phyloP scores from a whole-genome alignment of 371 early-diverging fungal species.

The Mucor racemosus region DNA sequence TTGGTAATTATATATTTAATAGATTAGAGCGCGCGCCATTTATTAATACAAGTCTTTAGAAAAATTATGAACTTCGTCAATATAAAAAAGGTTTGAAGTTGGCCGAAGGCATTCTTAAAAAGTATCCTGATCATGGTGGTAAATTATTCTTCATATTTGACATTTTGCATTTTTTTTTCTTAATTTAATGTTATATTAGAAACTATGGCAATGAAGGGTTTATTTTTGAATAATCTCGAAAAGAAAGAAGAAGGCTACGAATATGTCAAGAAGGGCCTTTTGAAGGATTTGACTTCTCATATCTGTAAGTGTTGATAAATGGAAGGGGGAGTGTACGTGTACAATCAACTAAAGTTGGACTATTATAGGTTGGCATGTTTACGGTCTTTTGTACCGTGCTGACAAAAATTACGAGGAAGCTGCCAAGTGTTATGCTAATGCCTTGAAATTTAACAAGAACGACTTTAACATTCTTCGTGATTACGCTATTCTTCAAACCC shows the following conservation, averaged over 20 bases:
- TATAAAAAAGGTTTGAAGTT: slow-evolving; percentile 95
- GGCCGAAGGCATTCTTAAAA: slow-evolving; percentile 91
- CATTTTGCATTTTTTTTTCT: neutral
- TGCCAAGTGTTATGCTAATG: slow-evolving; percentile 88
- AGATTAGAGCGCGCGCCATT: neutral
- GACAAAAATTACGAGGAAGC: slow-evolving; percentile 96
- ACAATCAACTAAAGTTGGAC: neutral
- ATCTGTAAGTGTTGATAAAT: slow-evolving; percentile 65
- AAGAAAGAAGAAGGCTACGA: slow-evolving; percentile 93
- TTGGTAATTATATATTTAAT: slow-evolving; percentile 56
- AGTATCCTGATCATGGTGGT: slow-evolving; percentile 94
- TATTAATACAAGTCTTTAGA: slow-evolving; percentile 51
- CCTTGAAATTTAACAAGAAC: slow-evolving; percentile 89
- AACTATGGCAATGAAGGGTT: slow-evolving; percentile 93
- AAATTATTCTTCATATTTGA: slow-evolving; percentile 10
- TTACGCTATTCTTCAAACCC: slow-evolving; percentile 85
- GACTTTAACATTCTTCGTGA: slow-evolving; percentile 93
- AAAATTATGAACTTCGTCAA: slow-evolving; percentile 92
- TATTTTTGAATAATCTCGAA: slow-evolving; percentile 87
- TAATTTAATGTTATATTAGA: slow-evolving; percentile 54
- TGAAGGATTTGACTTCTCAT: slow-evolving; percentile 80
- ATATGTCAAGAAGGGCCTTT: slow-evolving; percentile 85
- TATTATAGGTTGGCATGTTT: slow-evolving; percentile 92
- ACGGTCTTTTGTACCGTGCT: slow-evolving; percentile 87
- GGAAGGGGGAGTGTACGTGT: neutral